Percentiles rank a stretch among this genome's conserved stretches.
Conservation (phyloP, 805 yeast species). For the Spathaspora sp. region DNA sequence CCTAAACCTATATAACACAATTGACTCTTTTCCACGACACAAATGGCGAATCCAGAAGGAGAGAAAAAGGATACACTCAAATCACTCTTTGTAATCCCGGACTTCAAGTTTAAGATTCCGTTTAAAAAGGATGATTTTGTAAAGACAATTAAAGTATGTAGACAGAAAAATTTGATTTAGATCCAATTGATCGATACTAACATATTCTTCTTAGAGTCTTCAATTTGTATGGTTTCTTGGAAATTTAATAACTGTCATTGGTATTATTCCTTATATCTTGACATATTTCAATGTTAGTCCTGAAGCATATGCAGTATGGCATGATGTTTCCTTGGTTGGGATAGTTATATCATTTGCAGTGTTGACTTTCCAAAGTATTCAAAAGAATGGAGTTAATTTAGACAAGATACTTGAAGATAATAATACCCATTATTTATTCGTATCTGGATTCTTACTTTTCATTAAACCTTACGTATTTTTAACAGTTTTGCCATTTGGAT, state of each 20-base stretch:
- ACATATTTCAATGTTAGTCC: conserved; percentile 29
- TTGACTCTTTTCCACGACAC: no score
- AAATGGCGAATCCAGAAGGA: not conserved
- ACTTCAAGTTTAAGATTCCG: not conserved
- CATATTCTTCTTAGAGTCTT: conserved; percentile 30
- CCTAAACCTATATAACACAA: not conserved
- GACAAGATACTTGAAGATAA: conserved; percentile 43
- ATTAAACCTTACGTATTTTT: conserved; percentile 57
- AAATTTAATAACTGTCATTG: conserved; percentile 31
- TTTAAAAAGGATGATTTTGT: conserved; percentile 8
- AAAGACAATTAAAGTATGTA: conserved; percentile 4
- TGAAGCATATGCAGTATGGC: conserved; percentile 35
- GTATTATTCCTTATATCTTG: conserved; percentile 27
- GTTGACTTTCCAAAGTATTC: conserved; percentile 56
- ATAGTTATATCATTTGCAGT: conserved; percentile 73
- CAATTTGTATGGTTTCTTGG: conserved; percentile 77
- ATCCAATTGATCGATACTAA: conserved; percentile 5
- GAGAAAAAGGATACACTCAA: not conserved
- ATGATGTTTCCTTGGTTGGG: conserved; percentile 58
- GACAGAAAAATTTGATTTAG: not conserved
- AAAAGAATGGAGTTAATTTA: conserved; percentile 23
- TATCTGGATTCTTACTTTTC: conserved; percentile 45
- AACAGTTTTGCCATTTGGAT: conserved; percentile 67
- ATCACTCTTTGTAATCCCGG: not conserved
- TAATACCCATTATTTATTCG: conserved; percentile 68